A percentile compares a stretch with the other conserved stretches of the same genome.
Conservation (phyloP, 202 grass and related monocot genomes). For the Tripidium arundinaceum region DNA sequence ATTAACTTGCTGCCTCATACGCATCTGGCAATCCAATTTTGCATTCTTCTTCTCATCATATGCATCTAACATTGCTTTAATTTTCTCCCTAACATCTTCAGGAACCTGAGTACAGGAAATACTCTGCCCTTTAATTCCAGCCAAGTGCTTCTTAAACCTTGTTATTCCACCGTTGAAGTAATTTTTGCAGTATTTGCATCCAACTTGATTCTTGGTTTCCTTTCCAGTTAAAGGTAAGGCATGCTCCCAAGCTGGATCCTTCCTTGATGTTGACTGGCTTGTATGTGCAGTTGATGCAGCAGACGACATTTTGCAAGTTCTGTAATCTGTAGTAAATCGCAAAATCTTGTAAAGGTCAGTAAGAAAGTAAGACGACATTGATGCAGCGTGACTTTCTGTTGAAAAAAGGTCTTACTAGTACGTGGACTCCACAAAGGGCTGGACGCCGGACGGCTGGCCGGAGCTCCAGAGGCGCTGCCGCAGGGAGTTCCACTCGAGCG, state of each 20-base stretch:
- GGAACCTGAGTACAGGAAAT: not conserved
- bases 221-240: not conserved
- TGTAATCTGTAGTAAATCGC: too few relatives aligned
- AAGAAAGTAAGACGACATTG: too few relatives aligned
- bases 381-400: too few relatives aligned
- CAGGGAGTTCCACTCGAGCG: too few relatives aligned
- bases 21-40: not conserved
- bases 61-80: too few relatives aligned
- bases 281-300: not conserved
- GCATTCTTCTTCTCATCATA: too few relatives aligned
- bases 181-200: not conserved
- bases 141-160: not conserved
- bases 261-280: not conserved
- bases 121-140: slow-evolving; percentile 3
- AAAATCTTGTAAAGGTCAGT: too few relatives aligned
- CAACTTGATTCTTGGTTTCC: not conserved
- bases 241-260: not conserved
- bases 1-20: not conserved
- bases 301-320: not conserved
- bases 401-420: too few relatives aligned
- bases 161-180: not conserved
- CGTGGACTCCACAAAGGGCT: too few relatives aligned
- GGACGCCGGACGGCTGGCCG: too few relatives aligned
- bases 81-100: not conserved
- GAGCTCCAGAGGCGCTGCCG: too few relatives aligned